phyloP scores from a whole-genome alignment of 495 filamentous ascomycete species.

The Sphaerosporella brunnea region DNA sequence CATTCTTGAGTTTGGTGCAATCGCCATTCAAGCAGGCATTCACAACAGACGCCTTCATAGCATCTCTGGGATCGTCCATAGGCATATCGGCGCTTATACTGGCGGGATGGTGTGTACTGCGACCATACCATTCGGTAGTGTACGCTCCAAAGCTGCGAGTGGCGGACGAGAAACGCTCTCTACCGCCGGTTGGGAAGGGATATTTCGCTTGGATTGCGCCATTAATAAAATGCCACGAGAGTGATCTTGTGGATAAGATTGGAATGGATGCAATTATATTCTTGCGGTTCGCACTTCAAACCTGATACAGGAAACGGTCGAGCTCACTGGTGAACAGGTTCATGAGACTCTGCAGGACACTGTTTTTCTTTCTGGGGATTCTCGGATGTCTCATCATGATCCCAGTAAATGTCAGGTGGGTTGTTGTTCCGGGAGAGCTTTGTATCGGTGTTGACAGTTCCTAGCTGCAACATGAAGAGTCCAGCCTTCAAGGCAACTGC shows the following conservation, averaged over 20 bases:
- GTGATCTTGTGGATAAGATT: conserved; percentile 53
- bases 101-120: conserved; percentile 67
- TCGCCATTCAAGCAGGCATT: conserved; percentile 32
- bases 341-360: conserved; percentile 76
- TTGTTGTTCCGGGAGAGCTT: too few species aligned
- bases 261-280: conserved; percentile 87
- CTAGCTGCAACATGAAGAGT: conserved; percentile 24
- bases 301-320: too few species aligned
- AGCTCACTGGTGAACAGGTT: conserved; percentile 29
- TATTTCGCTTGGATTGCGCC: conserved; percentile 72
- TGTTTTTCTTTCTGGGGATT: conserved; percentile 56
- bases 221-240: conserved; percentile 55
- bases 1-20: conserved; percentile 19
- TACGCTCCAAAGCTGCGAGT: conserved; percentile 91
- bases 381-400: conserved; percentile 66
- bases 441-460: background rate
- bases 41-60: conserved; percentile 47
- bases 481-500: background rate
- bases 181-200: conserved; percentile 76
- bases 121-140: conserved; percentile 75
- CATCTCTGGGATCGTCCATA: conserved; percentile 69
- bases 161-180: conserved; percentile 77
- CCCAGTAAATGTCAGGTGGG: conserved; percentile 47
- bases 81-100: conserved; percentile 52
- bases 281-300: conserved; percentile 41